phyloP scores from a whole-genome alignment of 2,329 filamentous ascomycete genomes.

The Apiospora hydei region DNA sequence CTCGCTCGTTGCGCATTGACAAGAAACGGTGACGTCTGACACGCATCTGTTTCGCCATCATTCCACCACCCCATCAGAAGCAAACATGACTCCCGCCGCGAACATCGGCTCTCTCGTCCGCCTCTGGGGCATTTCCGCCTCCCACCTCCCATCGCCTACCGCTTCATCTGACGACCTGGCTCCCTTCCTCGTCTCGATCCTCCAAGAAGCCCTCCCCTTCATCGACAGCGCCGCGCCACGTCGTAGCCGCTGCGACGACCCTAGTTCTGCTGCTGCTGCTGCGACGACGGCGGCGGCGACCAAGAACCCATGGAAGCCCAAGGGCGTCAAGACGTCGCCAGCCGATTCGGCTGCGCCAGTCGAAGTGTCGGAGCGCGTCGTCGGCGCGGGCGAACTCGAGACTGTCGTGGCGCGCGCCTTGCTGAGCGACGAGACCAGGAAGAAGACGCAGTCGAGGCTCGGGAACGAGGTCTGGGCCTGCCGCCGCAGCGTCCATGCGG shows the following conservation, averaged over 20 bases:
- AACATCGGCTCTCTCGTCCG: conserved; percentile 58
- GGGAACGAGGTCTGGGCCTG: conserved; percentile 67
- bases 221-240: conserved; percentile 60
- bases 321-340: conserved; percentile 55
- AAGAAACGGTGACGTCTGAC: conserved; percentile 16
- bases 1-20: conserved; percentile 11
- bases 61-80: neutral
- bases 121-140: conserved; percentile 58
- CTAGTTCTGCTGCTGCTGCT: neutral
- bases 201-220: conserved; percentile 67
- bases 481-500: conserved; percentile 67
- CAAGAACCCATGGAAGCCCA: conserved; percentile 59
- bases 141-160: conserved; percentile 53
- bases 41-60: neutral
- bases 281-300: neutral
- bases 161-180: conserved; percentile 52
- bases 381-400: conserved; percentile 54
- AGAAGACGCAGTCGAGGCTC: conserved; percentile 11
- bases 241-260: conserved; percentile 31
- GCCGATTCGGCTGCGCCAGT: conserved; percentile 58
- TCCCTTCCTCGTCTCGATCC: conserved; percentile 58
- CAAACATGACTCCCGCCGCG: conserved; percentile 28
- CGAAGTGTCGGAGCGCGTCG: conserved; percentile 58
- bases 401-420: conserved; percentile 33
- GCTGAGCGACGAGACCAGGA: conserved; percentile 22